Evolutionary conservation across 495 filamentous ascomycete genomes (phyloP), one percentile per base, ranked within the genome.

Genomic region (Lasiosphaeria ovina): DNA sequence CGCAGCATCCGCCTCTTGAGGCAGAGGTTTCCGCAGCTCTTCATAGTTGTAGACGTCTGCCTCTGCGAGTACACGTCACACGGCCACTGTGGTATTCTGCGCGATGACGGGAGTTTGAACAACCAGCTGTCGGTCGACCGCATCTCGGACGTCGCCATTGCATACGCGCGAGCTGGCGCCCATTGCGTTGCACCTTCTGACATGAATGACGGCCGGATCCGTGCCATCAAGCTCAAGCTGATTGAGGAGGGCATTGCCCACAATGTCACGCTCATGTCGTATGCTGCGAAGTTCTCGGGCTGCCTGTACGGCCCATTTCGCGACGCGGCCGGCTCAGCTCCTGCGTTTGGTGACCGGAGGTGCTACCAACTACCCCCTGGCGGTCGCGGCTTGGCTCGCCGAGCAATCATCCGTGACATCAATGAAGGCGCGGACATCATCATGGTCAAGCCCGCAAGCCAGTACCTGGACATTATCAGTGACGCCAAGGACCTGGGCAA

Each of bases 21-120:
- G 58, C 83, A 87, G 57, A 76, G 83, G 24, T 97, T 97, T 73
- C 94, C 95, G 6, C 81, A 88, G 42, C 83, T 98, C 51, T 98
- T 94, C 74, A 88, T 98, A 65, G 85, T 88, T 54, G 84, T 87
- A 40, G 94, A 98, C 74, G 94, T 98, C 51, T 98, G 94, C 72
- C 87, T 98, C 4, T 98, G 94, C 80, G 94, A 98, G 74, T 98
- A 98, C 75, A 98, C 94, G 6, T 93, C 90, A n/a, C 94, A 98
- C 70, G 94, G 94, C 49, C 94, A 98, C 77, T 98, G 94, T 71
- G 94, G 95, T 49, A 96, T 98, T 63, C 80, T 98, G 32, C 83
- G 90, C 48, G 90, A 96, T 64, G 94, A 98, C 72, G 92, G 91
- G 45, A 88, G 84, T 59, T 83, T 98, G 35, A 96, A 98, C 82